Base-by-base conservation (phyloP, 192 early-diverging fungal species). In the Coemansia sp. region DNA sequence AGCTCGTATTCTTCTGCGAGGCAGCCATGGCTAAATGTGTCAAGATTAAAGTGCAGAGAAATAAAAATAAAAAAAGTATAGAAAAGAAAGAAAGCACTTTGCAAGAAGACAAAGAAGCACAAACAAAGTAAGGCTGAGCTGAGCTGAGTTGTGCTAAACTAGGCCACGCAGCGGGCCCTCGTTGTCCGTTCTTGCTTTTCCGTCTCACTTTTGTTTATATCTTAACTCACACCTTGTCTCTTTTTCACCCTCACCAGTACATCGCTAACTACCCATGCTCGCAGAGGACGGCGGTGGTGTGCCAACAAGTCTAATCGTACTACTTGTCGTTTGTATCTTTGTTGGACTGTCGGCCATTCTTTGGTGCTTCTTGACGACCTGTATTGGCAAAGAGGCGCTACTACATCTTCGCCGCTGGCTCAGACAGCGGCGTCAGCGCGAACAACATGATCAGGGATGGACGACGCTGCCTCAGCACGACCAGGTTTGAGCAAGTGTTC, bases 1-100 rank as follows among this genome's bases (percentile, higher is more conserved):
- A 99, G 62, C 94, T 92, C 62, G 96, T 94, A 72, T 91, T 94
- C 80, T 99, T 99, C 66, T 82, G 80, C 16, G 80, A 53, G 16
- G 80, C 74, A 21, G 80, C 80, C 80, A 82, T 82, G 37, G 44
- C 32, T 73, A 38, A 28, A n/a, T 40, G 28, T 64, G 40, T 64
- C 43, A 2, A 44, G 61, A 26, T 38, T 50, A 39, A 26, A 66
- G 39, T 11, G 42, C 11, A 33, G 14, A 19, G 40, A 55, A 55
- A 55, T n/a, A 6, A 33, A 35, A 35, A 46, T 67, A 35, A 10
- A 59, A 66, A 39, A 55, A 44, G 32, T 39, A 55, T 26, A 58
- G 7, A 13, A 53, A 57, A 42, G 32, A 32, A 26, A 26, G 10
- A 21, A 16, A 68, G 42, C 14, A 33, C 7, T 17, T 23, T 11